Conservation (phyloP, 306 rosid genomes). For the Alnus rubra region DNA sequence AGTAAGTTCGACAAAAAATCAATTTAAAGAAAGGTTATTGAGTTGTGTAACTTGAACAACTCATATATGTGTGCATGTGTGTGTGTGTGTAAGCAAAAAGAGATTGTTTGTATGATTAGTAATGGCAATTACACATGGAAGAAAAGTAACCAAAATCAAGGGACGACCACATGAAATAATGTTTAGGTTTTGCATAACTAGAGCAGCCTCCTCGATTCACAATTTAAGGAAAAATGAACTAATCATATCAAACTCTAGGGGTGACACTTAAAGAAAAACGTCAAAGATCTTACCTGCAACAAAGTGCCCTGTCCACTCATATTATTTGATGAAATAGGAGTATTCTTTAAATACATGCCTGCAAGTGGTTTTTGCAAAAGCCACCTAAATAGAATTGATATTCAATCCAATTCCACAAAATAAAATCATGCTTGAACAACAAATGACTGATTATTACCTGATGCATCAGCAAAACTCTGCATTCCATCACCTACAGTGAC, state of each 20-base stretch:
- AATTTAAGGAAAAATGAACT: conserved; percentile 11
- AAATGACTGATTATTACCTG: conserved; percentile 46
- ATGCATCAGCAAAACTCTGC: conserved; percentile 59
- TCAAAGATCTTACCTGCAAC: conserved; percentile 62
- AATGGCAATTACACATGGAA: too few relatives aligned
- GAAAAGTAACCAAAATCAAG: background rate
- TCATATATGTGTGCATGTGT: too few relatives aligned
- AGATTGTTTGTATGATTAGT: background rate
- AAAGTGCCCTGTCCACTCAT: conserved; percentile 60
- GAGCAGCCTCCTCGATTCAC: conserved; percentile 5
- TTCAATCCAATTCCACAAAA: conserved; percentile 9
- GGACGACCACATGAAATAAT: background rate
- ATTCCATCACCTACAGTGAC: conserved; percentile 53
- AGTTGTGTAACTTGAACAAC: too few relatives aligned
- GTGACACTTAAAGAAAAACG: conserved; percentile 26
- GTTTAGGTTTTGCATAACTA: background rate
- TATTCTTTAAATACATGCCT: conserved; percentile 70
- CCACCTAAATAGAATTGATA: conserved; percentile 6
- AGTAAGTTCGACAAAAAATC: background rate
- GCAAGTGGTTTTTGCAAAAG: conserved; percentile 33
- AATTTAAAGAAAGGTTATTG: too few relatives aligned
- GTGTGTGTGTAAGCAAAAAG: too few relatives aligned
- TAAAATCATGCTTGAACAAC: conserved; percentile 22
- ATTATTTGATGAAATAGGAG: conserved; percentile 58
- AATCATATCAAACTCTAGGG: conserved; percentile 11